Evolutionary conservation across 176 grass and related monocot species (phyloP).

Genomic region (Tillandsia fasciculata): DNA sequence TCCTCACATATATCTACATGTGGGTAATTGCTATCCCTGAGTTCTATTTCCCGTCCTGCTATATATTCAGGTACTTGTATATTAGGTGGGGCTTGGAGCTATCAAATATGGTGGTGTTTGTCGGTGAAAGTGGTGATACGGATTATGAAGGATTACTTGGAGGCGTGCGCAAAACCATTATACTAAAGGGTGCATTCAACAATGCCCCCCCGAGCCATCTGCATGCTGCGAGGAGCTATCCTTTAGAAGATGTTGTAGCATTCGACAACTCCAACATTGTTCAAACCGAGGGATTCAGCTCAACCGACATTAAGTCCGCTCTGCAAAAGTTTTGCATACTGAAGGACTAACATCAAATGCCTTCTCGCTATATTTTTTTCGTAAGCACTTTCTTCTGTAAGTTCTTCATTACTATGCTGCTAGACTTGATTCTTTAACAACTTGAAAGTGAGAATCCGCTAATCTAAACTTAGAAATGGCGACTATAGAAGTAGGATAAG

Average conservation of each 20-base stretch:
- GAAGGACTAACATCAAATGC: constrained; percentile 19
- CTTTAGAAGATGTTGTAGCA: constrained; percentile 50
- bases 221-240: constrained; percentile 50
- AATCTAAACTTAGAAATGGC: no score
- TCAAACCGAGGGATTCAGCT: constrained; percentile 38
- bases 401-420: no score
- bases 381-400: no score
- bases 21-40: neutral
- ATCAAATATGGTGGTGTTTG: constrained; percentile 60
- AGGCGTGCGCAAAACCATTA: constrained; percentile 60
- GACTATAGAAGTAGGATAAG: no score
- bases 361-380: neutral
- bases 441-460: no score
- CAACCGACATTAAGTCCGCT: constrained; percentile 31
- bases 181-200: constrained; percentile 68
- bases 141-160: constrained; percentile 75
- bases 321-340: constrained; percentile 44
- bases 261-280: constrained; percentile 59
- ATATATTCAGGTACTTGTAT: constrained; percentile 59
- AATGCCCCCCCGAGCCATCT: constrained; percentile 35
- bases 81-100: constrained; percentile 57
- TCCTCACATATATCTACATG: neutral
- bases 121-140: constrained; percentile 76
- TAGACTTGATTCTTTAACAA: no score
- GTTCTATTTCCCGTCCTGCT: neutral